These are phyloP conservation scores for Aphanomyces astaci DNA, from an alignment of 352 stramenopile genomes.

Conservation along the genomic window DNA sequence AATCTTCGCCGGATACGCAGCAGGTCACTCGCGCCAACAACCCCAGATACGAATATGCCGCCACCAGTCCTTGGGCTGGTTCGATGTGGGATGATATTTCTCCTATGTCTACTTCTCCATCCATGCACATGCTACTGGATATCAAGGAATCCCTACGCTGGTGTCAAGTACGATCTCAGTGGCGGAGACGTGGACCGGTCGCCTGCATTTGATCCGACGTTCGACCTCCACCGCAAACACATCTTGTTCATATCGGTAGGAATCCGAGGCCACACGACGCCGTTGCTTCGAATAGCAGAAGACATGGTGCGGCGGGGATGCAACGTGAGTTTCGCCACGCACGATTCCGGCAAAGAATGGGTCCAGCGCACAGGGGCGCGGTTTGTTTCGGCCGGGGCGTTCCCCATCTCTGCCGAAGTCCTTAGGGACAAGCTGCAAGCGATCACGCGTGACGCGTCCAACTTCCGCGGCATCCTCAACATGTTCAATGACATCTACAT, in stretches of 20 bases:
- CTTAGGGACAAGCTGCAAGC: constrained; percentile 57
- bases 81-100: background rate
- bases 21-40: background rate
- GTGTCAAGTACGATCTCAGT: constrained; percentile 9
- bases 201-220: background rate
- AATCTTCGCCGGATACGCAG: background rate
- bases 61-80: background rate
- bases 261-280: constrained; percentile 71
- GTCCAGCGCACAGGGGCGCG: constrained; percentile 40
- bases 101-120: background rate
- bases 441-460: constrained; percentile 76
- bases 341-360: constrained; percentile 75
- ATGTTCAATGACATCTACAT: constrained; percentile 87
- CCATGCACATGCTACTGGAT: background rate
- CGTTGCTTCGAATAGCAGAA: constrained; percentile 63
- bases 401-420: constrained; percentile 68
- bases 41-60: background rate
- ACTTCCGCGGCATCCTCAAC: constrained; percentile 77
- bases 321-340: constrained; percentile 70
- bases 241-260: constrained; percentile 78
- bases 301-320: constrained; percentile 68
- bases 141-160: background rate
- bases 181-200: background rate
- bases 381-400: constrained; percentile 64
- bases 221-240: constrained; percentile 32